These are phyloP conservation scores for Nakazawaea pomicola DNA, from an alignment of 805 yeast species.

Conservation along the genomic window DNA sequence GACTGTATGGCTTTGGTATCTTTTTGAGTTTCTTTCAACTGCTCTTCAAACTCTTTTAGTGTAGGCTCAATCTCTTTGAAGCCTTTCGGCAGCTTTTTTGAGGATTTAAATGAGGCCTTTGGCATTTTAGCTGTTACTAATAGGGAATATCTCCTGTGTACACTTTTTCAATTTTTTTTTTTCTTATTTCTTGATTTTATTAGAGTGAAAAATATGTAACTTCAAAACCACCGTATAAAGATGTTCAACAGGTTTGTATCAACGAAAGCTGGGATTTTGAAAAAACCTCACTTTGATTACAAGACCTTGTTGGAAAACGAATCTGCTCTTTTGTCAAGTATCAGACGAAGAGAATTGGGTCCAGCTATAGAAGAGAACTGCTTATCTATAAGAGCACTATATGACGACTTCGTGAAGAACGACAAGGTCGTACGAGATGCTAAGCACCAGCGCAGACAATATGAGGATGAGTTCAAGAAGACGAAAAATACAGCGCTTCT, in stretches of 20 bases:
- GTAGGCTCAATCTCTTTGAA: constrained; percentile 66
- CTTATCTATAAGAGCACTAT: constrained; percentile 17
- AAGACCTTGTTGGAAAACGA: constrained; percentile 25
- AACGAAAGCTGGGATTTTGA: constrained; percentile 21
- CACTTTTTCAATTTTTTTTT: background rate
- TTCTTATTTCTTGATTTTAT: background rate
- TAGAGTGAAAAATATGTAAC: background rate
- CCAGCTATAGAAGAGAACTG: constrained; percentile 13
- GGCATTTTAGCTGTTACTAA: constrained; percentile 40
- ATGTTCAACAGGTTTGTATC: background rate
- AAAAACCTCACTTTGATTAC: constrained; percentile 30
- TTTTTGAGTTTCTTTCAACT: constrained; percentile 49
- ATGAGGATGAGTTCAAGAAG: constrained; percentile 18
- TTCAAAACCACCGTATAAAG: background rate
- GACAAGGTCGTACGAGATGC: constrained; percentile 15
- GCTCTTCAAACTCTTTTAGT: constrained; percentile 49
- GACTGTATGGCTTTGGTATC: constrained; percentile 21
- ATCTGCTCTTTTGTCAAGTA: constrained; percentile 23
- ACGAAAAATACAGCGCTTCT: constrained; percentile 16
- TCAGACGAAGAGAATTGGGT: constrained; percentile 27
- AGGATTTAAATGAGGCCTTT: constrained; percentile 34
- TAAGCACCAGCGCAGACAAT: constrained; percentile 19
- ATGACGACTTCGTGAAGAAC: constrained; percentile 13
- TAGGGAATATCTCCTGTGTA: no score
- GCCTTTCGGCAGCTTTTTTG: constrained; percentile 66